Base-by-base conservation (phyloP, 306 rosid genomes). In the Castanopsis chinensis region DNA sequence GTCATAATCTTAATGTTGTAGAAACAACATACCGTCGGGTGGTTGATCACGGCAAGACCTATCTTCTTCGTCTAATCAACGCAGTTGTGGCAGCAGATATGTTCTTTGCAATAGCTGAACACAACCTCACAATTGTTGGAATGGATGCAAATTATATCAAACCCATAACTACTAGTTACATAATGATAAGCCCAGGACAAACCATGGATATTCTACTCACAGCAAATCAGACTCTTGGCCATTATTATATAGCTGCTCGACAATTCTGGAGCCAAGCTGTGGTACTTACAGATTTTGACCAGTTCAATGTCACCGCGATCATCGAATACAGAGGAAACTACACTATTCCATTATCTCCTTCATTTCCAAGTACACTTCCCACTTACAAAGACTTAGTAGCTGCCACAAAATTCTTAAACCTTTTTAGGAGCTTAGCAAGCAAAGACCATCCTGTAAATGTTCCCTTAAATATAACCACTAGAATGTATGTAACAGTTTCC, bases 241-340 rank as follows among this genome's bases (percentile, higher is more conserved):
- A 69, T 28, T 90, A 88, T 65, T 90, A 86, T 45, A 81, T 90
- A 86, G 79, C 87, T 63, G 78, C 91, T 23, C 74, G 83, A 21
- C 82, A 85, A 45, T 85, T 79, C 13, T 65, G 23, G n/a, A 65
- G 71, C 70, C 41, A 64, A 53, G 78, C 35, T 4, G 9, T n/a
- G 5, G 28, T 13, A 5, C 28, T 79, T 56, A 1, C 73, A 0
- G 5, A 5, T 33, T 85, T 83, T 17, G 82, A 85, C 70, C 84
- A 85, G 13, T 70, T 59, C 27, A 82, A 82, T 35, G 11, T 88
- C 41, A 85, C 88, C 8, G 89, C 92, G 0, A 85, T 82, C 18
- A 12, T 87, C 5, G 88, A 84, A 25, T 88, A 90, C 82, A 75
- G 11, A 1, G 81, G 79, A 35, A 75, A 73, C 21, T 59, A 78